Evolutionary conservation across 306 rosid genomes (phyloP).

Genomic region (Vicia villosa): DNA sequence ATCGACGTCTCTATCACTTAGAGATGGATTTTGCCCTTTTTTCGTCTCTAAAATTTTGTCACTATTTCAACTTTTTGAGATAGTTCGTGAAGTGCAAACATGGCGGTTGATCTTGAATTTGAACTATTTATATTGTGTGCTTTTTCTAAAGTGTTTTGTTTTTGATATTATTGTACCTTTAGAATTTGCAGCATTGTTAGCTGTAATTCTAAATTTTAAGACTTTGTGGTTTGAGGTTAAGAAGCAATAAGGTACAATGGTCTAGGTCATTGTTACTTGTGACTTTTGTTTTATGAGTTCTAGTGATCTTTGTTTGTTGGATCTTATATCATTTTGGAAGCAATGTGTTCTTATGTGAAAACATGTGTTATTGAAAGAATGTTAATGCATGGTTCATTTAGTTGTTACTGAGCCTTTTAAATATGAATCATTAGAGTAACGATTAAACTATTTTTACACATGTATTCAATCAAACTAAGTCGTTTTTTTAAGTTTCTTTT

Average conservation of each 20-base stretch:
- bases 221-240: constrained; percentile 35
- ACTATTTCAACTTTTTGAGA: background rate
- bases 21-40: background rate
- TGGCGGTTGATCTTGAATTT: background rate
- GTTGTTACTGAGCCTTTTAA: background rate
- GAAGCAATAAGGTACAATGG: constrained; percentile 42
- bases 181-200: constrained; percentile 40
- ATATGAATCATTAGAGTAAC: constrained; percentile 6
- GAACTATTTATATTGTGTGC: constrained; percentile 18
- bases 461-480: no score
- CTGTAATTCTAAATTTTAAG: constrained; percentile 33
- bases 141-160: background rate
- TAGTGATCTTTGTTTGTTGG: constrained; percentile 9
- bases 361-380: constrained; percentile 21
- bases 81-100: background rate
- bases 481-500: no score
- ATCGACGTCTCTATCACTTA: background rate
- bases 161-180: background rate
- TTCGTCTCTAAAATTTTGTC: background rate
- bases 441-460: no score
- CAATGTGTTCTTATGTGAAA: constrained; percentile 22
- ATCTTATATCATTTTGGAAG: constrained; percentile 20
- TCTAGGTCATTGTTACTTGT: constrained; percentile 33
- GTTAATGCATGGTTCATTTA: constrained; percentile 11
- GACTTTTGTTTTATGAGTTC: constrained; percentile 24